phyloP scores from a whole-genome alignment of 169 alveolate species.

The Toxoplasma gondii region DNA sequence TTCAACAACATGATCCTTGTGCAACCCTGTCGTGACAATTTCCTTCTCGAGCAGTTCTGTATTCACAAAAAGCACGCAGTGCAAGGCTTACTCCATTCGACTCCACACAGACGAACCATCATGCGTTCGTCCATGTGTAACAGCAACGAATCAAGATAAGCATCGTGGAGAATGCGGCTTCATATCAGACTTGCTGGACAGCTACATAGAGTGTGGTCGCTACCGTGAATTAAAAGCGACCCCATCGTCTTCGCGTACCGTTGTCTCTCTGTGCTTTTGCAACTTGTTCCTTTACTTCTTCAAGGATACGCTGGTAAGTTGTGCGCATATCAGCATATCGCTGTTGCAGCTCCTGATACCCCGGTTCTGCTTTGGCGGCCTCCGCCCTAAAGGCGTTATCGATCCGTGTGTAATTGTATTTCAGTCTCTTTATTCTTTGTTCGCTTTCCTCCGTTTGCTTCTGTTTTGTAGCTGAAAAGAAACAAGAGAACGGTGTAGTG shows the following conservation, averaged over 20 bases:
- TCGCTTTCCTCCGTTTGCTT: not conserved
- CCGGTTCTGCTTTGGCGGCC: slow-evolving; percentile 32
- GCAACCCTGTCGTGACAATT: not conserved
- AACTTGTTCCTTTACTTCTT: not conserved
- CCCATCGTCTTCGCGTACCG: not conserved
- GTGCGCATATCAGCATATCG: slow-evolving; percentile 26
- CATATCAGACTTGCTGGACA: not conserved
- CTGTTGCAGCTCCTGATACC: slow-evolving; percentile 10
- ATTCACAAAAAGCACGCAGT: not conserved
- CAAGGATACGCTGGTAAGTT: not conserved
- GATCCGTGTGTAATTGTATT: not conserved
- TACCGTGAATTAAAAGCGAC: no score
- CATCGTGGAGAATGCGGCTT: no score
- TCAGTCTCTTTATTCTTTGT: not conserved
- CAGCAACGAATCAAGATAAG: no score
- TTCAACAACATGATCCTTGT: not conserved
- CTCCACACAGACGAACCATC: no score
- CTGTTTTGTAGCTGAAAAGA: not conserved
- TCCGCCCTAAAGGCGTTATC: not conserved
- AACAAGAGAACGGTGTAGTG: not conserved
- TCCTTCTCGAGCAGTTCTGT: slow-evolving; percentile 23
- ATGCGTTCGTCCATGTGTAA: no score
- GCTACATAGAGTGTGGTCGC: not conserved
- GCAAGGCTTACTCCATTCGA: no score
- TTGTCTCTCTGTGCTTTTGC: slow-evolving; percentile 15